Base-by-base conservation (phyloP, 2,329 filamentous ascomycete genomes). In the Neofusicoccum kwambonambiense region DNA sequence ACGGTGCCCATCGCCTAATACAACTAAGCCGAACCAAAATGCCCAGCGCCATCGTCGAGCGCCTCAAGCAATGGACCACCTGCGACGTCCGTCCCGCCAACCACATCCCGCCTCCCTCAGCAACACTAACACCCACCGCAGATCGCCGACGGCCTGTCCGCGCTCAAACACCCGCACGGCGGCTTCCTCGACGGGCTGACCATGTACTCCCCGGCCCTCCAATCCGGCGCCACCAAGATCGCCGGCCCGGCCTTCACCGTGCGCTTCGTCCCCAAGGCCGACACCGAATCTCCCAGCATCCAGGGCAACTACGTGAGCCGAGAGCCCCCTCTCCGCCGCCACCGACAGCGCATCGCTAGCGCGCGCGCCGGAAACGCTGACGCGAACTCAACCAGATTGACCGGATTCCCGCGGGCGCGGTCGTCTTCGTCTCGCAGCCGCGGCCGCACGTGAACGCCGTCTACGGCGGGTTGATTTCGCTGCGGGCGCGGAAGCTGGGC, bases 151-250 rank as follows among this genome's bases (percentile, higher is more conserved):
- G 22, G 22, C 22, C 22, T 22, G 22, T 22, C 22, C 22, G 3
- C 22, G 22, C 22, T 22, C 22, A 22, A 22, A 22, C 22, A 22
- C 3, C 22, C 3, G 22, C 52, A 57, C 37, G 52, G 52, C 49
- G 84, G 84, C 49, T 87, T 86, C 71, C 76, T 86, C 1, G 78
- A 81, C 2, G 83, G 83, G 12, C 74, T 86, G 54, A 82, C 80
- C 31, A 82, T 86, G 78, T 86, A 79, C 78, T 86, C 84, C 2
- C 84, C 84, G 1, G 73, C 79, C 57, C 79, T 80, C 44, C 83
- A 85, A 73, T 77, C 78, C 19, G 84, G 19, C 19, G 19, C 19
- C 19, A 22, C 19, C 19, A 22, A 22, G 22, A 22, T 22, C 22
- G 22, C 22, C 22, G 22, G 84, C 3, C 83, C 81, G 11, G 84